These are phyloP conservation scores for Dissophora ornata DNA, from an alignment of 192 early-diverging fungal genomes.

Conservation along the genomic window DNA sequence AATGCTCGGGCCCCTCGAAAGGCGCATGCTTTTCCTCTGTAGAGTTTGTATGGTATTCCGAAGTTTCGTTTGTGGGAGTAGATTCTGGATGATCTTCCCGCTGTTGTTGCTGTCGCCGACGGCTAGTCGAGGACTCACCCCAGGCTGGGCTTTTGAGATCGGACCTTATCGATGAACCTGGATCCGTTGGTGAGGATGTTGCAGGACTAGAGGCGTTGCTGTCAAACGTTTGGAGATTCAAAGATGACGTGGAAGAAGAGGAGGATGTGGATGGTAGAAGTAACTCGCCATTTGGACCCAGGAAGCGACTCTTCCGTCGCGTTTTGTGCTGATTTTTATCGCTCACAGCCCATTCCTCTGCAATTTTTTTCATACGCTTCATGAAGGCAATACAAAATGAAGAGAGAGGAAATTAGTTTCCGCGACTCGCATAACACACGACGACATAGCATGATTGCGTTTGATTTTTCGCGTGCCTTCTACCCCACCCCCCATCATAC, in stretches of 20 bases:
- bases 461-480: neutral
- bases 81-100: too few relatives aligned
- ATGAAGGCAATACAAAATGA: neutral
- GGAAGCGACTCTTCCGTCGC: conserved; percentile 31
- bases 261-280: neutral
- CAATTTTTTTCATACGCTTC: conserved; percentile 45
- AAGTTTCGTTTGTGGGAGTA: too few relatives aligned
- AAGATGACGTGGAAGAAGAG: too few relatives aligned
- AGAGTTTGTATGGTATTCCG: too few relatives aligned
- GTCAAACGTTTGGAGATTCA: neutral
- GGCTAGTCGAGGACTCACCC: too few relatives aligned
- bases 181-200: neutral
- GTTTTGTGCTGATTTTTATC: conserved; percentile 48
- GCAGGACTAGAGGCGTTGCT: neutral
- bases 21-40: neutral
- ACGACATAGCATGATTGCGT: neutral
- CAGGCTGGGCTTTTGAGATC: too few relatives aligned
- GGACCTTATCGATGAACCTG: too few relatives aligned
- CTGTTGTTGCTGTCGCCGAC: too few relatives aligned
- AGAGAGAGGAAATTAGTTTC: too few relatives aligned
- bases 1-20: neutral
- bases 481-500: too few relatives aligned
- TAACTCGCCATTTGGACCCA: conserved; percentile 13
- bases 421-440: too few relatives aligned
- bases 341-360: conserved; percentile 42